Percentiles rank a stretch among this genome's conserved stretches.
phyloP scores from a whole-genome alignment of 306 rosid genomes.

The Dryas drummondii region DNA sequence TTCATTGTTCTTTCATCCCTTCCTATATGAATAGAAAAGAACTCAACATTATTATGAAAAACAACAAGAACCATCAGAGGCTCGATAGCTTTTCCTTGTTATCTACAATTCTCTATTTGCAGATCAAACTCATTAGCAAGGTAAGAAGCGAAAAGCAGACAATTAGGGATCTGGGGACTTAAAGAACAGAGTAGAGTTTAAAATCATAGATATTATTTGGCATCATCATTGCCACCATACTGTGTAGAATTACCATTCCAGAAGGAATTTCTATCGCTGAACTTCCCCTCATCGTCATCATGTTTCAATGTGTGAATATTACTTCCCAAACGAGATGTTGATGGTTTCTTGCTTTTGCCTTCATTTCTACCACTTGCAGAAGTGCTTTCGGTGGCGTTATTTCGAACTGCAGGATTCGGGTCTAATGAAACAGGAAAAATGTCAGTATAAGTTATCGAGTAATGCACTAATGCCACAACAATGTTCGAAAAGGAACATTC shows the following conservation, averaged over 20 bases:
- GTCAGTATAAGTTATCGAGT: neutral
- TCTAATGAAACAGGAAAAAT: slow-evolving; percentile 22
- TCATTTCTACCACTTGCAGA: slow-evolving; percentile 21
- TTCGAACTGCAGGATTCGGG: slow-evolving; percentile 26
- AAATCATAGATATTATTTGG: slow-evolving; percentile 21
- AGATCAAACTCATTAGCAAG: neutral
- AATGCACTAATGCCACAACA: neutral
- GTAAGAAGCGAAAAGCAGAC: neutral
- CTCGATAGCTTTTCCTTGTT: neutral
- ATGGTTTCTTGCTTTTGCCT: slow-evolving; percentile 18
- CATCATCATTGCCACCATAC: slow-evolving; percentile 47
- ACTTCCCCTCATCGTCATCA: slow-evolving; percentile 51
- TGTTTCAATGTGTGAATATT: slow-evolving; percentile 51
- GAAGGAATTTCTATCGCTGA: slow-evolving; percentile 44
- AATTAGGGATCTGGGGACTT: neutral
- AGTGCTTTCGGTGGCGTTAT: slow-evolving; percentile 20
- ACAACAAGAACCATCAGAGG: neutral
- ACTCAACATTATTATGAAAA: neutral
- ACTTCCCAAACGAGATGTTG: slow-evolving; percentile 40
- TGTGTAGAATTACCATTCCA: slow-evolving; percentile 70
- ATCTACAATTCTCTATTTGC: neutral
- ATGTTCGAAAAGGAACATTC: too few relatives aligned
- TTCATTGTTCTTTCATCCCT: neutral
- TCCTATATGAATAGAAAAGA: neutral
- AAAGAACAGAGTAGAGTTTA: neutral